These are phyloP conservation scores for Schizosaccharomyces osmophilus DNA, from an alignment of 805 yeast species.

Conservation along the genomic window DNA sequence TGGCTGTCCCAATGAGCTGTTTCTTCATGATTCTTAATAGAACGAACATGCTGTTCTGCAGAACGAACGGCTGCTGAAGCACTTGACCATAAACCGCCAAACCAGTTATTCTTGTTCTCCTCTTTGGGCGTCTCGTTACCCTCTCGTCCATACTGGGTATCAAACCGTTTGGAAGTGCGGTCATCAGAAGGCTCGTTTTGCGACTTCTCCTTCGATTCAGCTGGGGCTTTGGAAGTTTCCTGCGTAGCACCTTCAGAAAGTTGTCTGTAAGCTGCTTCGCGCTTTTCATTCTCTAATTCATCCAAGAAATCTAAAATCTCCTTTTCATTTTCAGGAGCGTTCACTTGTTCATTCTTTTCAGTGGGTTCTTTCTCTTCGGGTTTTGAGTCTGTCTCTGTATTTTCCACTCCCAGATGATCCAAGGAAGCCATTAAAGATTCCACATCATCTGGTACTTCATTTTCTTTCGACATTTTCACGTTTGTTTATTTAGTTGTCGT, in stretches of 20 bases:
- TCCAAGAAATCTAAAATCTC: conserved; percentile 1
- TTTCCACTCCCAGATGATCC: background rate
- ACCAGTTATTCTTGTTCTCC: conserved; percentile 4
- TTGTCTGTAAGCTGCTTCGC: background rate
- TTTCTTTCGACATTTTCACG: background rate
- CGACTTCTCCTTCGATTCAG: background rate
- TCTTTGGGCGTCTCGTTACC: background rate
- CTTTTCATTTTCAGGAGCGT: background rate
- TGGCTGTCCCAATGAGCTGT: conserved; percentile 9
- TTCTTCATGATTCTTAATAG: conserved; percentile 14
- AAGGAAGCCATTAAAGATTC: background rate
- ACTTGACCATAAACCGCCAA: conserved; percentile 18
- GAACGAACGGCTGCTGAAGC: conserved; percentile 19
- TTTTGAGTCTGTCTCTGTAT: background rate
- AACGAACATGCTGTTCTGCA: conserved; percentile 19
- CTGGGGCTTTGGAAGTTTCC: background rate
- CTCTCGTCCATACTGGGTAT: background rate
- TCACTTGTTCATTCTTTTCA: too few species aligned
- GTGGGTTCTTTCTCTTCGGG: background rate
- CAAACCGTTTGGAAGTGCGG: conserved; percentile 7
- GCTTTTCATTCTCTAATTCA: background rate
- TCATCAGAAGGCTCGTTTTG: conserved; percentile 1
- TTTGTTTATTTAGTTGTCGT: background rate
- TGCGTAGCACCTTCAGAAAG: background rate
- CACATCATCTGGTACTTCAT: background rate